phyloP scores from a whole-genome alignment of 768 basidiomycete species.

The Bullera alba region DNA sequence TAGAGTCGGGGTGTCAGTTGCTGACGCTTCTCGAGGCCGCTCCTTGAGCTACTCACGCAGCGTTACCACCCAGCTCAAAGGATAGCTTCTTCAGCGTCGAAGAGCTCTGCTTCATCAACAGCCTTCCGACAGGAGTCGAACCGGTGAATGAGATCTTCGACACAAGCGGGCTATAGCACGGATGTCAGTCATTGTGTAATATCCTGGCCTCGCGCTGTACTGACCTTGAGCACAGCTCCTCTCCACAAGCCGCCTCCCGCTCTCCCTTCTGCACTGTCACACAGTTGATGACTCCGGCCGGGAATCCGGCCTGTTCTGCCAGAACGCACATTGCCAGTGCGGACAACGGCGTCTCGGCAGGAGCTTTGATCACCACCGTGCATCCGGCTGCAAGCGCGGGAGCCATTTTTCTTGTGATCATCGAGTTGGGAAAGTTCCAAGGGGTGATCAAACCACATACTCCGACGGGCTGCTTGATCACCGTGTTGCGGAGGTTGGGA shows the following conservation, averaged over 20 bases:
- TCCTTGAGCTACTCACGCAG: slow-evolving; percentile 2
- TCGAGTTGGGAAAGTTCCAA: slow-evolving; percentile 36
- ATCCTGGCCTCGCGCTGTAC: background rate
- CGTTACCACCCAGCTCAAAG: slow-evolving; percentile 33
- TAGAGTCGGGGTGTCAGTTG: background rate
- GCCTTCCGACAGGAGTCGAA: slow-evolving; percentile 24
- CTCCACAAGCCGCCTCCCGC: slow-evolving; percentile 16
- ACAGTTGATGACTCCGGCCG: slow-evolving; percentile 28
- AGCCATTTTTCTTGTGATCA: slow-evolving; percentile 32
- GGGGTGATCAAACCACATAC: slow-evolving; percentile 43
- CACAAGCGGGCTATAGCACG: slow-evolving; percentile 13
- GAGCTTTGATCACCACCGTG: slow-evolving; percentile 26
- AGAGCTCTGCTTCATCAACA: slow-evolving; percentile 27
- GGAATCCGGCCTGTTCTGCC: slow-evolving; percentile 26
- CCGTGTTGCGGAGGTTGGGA: slow-evolving; percentile 19
- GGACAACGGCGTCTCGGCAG: slow-evolving; percentile 29
- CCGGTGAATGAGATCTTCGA: slow-evolving; percentile 34
- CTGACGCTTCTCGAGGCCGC: background rate
- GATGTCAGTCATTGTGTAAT: too few species aligned
- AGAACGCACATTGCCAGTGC: slow-evolving; percentile 26
- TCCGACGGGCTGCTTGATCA: slow-evolving; percentile 51
- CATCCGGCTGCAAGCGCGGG: slow-evolving; percentile 34
- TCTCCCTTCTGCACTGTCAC: slow-evolving; percentile 21
- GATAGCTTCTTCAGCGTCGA: slow-evolving; percentile 31
- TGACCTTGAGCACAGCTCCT: slow-evolving; percentile 23